Evolutionary conservation across 2,329 filamentous ascomycete genomes (phyloP).

Genomic region (Zymoseptoria ardabiliae): DNA sequence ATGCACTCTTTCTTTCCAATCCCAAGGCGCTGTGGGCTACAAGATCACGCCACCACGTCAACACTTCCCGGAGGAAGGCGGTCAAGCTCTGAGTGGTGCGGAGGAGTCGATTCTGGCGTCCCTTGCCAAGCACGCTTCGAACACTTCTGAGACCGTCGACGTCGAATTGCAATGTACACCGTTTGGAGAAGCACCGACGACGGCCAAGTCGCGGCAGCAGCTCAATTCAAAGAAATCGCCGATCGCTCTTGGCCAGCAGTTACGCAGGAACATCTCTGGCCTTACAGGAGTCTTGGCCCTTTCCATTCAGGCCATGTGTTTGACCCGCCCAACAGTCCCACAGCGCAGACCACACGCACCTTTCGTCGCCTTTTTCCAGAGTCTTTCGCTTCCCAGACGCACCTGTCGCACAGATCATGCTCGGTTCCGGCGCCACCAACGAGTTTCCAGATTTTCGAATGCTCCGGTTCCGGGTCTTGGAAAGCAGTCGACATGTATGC

Average conservation of each 20-base stretch:
- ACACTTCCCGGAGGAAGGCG: not conserved
- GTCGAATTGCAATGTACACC: not conserved
- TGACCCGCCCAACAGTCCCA: too few relatives aligned
- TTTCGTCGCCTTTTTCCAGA: not conserved
- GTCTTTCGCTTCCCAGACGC: not conserved
- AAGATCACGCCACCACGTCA: not conserved
- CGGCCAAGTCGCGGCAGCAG: not conserved
- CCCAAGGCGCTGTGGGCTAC: not conserved
- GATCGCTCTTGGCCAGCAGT: not conserved
- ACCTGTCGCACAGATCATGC: not conserved
- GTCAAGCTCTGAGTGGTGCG: not conserved
- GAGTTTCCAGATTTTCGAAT: not conserved
- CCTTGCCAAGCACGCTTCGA: not conserved
- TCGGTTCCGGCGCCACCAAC: not conserved
- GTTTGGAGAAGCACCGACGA: not conserved
- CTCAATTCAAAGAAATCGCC: not conserved
- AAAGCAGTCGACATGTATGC: not conserved
- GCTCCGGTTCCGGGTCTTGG: not conserved
- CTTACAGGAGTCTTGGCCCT: too few relatives aligned
- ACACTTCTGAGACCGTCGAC: not conserved
- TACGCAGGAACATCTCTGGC: not conserved
- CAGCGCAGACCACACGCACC: too few relatives aligned
- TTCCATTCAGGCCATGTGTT: too few relatives aligned
- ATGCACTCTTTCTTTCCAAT: not conserved
- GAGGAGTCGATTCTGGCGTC: not conserved